phyloP scores from a whole-genome alignment of 371 early-diverging fungal species.

The Gilbertella persicaria region DNA sequence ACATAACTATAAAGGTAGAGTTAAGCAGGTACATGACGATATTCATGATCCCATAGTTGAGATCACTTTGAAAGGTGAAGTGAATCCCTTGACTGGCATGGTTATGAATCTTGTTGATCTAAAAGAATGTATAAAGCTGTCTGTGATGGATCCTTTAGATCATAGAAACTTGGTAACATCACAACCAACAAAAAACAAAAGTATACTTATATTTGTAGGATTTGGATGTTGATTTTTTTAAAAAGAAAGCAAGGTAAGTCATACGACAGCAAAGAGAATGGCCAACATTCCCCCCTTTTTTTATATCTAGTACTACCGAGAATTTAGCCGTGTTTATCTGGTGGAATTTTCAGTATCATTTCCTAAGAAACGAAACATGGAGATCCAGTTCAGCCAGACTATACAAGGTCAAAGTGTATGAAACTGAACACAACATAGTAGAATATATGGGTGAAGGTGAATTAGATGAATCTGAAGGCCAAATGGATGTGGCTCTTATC shows the following conservation, averaged over 20 bases:
- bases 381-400: conserved; percentile 36
- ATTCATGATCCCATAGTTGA: conserved; percentile 53
- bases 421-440: conserved; percentile 76
- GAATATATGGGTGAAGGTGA: conserved; percentile 71
- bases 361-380: conserved; percentile 37
- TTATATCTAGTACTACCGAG: conserved; percentile 77
- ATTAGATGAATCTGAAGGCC: conserved; percentile 18
- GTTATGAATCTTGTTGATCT: conserved; percentile 82
- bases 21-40: conserved; percentile 5
- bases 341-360: conserved; percentile 57
- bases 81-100: conserved; percentile 83
- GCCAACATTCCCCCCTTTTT: neutral
- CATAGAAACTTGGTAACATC: conserved; percentile 75
- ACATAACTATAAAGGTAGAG: conserved; percentile 82
- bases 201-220: conserved; percentile 49
- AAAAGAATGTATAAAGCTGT: conserved; percentile 71
- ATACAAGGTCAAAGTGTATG: conserved; percentile 69
- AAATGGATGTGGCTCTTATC: conserved; percentile 15
- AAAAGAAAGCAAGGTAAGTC: conserved; percentile 44
- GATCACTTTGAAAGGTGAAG: conserved; percentile 72
- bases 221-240: conserved; percentile 77
- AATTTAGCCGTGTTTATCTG: conserved; percentile 88
- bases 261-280: neutral
- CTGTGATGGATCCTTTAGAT: conserved; percentile 80
- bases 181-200: neutral